Evolutionary conservation across 2,329 filamentous ascomycete species (phyloP).

Genomic region (Penicillium sp.): DNA sequence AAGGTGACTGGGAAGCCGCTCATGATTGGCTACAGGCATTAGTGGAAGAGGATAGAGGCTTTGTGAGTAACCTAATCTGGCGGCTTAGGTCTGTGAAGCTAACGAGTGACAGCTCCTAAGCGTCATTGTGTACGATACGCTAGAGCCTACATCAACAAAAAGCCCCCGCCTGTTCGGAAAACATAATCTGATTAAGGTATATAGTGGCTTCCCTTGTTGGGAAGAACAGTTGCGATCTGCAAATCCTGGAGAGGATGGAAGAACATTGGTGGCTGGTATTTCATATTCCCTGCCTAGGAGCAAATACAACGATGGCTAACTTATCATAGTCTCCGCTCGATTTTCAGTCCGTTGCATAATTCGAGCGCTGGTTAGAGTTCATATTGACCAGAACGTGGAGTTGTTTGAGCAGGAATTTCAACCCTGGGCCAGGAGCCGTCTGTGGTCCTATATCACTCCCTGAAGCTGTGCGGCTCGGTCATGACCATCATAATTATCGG

Average conservation of each 20-base stretch:
- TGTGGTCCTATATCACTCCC: conserved; percentile 16
- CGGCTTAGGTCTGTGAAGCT: neutral
- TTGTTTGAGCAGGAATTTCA: conserved; percentile 31
- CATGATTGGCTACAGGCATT: conserved; percentile 28
- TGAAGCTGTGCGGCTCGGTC: too few species aligned
- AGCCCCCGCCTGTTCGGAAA: conserved; percentile 19
- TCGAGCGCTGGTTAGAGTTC: conserved; percentile 18
- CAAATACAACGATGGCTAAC: conserved; percentile 3
- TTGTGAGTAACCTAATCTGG: neutral
- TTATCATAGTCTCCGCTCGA: conserved; percentile 22
- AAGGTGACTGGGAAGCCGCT: conserved; percentile 25
- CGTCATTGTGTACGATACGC: conserved; percentile 11
- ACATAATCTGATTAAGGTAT: conserved; percentile 27
- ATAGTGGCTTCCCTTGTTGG: conserved; percentile 20
- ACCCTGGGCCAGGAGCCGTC: conserved; percentile 22
- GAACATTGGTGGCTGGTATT: conserved; percentile 19
- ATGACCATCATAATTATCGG: too few species aligned
- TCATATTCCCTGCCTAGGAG: neutral
- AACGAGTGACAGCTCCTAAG: conserved; percentile 10
- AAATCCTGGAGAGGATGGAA: conserved; percentile 13
- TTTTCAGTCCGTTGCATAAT: conserved; percentile 19
- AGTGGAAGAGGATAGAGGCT: conserved; percentile 23
- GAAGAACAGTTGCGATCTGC: conserved; percentile 19
- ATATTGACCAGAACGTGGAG: conserved; percentile 21
- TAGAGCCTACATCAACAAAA: neutral